Base-by-base conservation (phyloP, 108 stramenopile species). In the Nannochloropsis oceanica region DNA sequence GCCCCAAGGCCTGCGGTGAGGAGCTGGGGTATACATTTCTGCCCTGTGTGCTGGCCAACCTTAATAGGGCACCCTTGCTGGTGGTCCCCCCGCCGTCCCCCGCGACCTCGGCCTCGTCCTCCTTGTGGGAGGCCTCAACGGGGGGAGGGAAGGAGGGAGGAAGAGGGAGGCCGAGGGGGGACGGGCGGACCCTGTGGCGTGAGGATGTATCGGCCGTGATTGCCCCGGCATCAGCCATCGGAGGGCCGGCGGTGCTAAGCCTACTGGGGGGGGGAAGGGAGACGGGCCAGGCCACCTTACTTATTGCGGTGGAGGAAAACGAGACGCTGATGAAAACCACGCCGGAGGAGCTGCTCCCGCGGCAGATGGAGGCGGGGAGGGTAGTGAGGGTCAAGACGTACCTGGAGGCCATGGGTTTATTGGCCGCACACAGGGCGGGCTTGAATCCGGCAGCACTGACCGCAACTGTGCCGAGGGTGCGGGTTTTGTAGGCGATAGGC, bases 241-340 rank as follows among this genome's bases (percentile, higher is more conserved):
- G 89, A 42, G 89, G 89, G 22, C 84, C 89, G 13, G 88, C 88
- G 24, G 89, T 87, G 10, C 88, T 90, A 14, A 84, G 86, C 81
- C 44, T 89, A 18, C 84, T 88, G 27, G 84, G 43, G 8, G 84
- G 86, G 88, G 86, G 79, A 25, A 12, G 85, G 79, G 43, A 25
- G 82, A 42, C 43, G 82, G 42, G 22, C 18, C 82, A 83, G 82
- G 46, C 24, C 14, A 87, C 85, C 43, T 43, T 90, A 34, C 26
- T 90, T 42, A 24, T 90, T n/a, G 90, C 89, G 44, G 90, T 90
- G 59, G 84, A 87, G 83, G 90, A 90, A 25, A 90, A 90, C 87
- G n/a, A 50, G 26, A 89, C 90, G 14, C 79, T 87, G 12, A 90
- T 90, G 90, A 24, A 26, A 12, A 89, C 84, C 8, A 26, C 13